These are phyloP conservation scores for Stachybotrys chlorohalonatus DNA, from an alignment of 2,329 filamentous ascomycete species.

Conservation along the genomic window DNA sequence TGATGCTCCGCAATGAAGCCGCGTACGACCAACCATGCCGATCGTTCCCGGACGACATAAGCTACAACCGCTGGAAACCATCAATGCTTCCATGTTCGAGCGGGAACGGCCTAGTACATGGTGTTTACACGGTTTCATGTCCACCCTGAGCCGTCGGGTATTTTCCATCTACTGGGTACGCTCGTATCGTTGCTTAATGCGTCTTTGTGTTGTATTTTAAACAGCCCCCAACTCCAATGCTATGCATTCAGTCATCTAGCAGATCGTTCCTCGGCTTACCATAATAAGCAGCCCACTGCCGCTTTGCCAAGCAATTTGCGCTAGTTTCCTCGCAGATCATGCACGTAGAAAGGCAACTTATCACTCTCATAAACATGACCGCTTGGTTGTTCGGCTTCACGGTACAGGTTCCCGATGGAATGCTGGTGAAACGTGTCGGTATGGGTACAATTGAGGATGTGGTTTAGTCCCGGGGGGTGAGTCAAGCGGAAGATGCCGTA, in stretches of 20 bases:
- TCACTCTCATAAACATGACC: conserved; percentile 64
- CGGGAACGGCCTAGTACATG: no score
- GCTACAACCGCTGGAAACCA: no score
- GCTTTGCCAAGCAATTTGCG: background rate
- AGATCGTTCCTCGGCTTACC: no score
- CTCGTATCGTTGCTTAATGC: no score
- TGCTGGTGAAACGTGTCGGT: conserved; percentile 78
- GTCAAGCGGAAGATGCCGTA: conserved; percentile 91
- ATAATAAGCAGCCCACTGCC: no score
- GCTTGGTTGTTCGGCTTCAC: conserved; percentile 55
- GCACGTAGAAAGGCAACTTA: conserved; percentile 51
- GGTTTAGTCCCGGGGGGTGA: conserved; percentile 79
- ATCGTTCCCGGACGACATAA: no score
- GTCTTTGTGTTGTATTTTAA: no score
- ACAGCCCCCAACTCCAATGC: background rate
- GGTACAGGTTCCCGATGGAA: conserved; percentile 62
- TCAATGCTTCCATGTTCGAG: no score
- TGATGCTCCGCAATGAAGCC: background rate
- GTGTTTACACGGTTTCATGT: no score
- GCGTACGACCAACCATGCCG: background rate
- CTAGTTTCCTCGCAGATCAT: conserved; percentile 36
- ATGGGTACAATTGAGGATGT: conserved; percentile 72
- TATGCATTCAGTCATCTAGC: background rate
- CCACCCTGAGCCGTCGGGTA: no score
- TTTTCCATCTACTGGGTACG: no score